These are phyloP conservation scores for Bryum argenteum DNA, from an alignment of 225 moss, liverwort and hornwort species.

Conservation along the genomic window DNA sequence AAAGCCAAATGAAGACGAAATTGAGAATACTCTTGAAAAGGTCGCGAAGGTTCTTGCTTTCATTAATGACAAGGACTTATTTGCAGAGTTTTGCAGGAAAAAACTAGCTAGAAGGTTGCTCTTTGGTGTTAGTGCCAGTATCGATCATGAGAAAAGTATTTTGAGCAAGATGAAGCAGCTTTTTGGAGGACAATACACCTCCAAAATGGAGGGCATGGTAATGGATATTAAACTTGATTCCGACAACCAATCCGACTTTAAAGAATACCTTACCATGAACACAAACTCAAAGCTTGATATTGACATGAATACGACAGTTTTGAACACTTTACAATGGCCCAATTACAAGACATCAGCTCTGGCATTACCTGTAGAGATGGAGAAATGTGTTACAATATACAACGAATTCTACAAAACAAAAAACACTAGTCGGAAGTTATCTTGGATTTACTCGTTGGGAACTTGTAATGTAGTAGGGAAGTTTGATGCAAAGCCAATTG, in stretches of 20 bases:
- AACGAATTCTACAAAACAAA: constrained; percentile 99
- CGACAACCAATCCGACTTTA: constrained; percentile 88
- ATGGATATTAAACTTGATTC: constrained; percentile 87
- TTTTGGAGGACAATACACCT: constrained; percentile 97
- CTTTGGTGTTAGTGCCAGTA: constrained; percentile 98
- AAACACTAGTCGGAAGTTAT: constrained; percentile 93
- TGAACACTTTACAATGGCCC: constrained; percentile 96
- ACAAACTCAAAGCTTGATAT: constrained; percentile 84
- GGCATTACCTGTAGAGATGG: constrained; percentile 97
- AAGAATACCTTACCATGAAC: constrained; percentile 77
- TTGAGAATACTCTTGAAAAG: constrained; percentile 97
- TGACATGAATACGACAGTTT: constrained; percentile 92
- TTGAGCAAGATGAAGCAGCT: constrained; percentile 96
- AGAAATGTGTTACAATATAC: no score
- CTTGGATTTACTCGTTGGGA: constrained; percentile 98
- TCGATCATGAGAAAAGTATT: constrained; percentile 97
- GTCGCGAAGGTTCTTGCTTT: constrained; percentile 98
- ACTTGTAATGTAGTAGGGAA: constrained; percentile 94
- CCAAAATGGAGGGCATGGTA: no score
- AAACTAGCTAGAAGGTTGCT: constrained; percentile 90
- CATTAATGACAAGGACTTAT: no score
- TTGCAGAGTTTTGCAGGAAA: no score
- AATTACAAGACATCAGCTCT: constrained; percentile 96
- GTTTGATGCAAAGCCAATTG: constrained; percentile 88
- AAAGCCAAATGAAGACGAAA: constrained; percentile 96